Conservation (phyloP, 805 yeast species). For the Teunomyces kruisii region DNA sequence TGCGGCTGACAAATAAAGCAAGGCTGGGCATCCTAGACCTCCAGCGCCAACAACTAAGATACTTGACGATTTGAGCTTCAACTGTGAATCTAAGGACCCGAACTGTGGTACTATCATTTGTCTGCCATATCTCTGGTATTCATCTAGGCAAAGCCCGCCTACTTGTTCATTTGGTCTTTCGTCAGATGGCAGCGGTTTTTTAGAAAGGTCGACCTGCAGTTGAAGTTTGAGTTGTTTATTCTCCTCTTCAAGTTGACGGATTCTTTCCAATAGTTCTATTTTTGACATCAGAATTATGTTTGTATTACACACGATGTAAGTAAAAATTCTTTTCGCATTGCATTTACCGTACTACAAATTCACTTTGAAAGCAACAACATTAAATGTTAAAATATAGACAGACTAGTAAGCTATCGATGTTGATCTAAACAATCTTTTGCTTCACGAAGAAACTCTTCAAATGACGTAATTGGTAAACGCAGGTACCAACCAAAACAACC, state of each 20-base stretch:
- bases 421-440: slow-evolving; percentile 73
- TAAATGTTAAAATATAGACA: background rate
- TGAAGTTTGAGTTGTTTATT: slow-evolving; percentile 11
- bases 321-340: slow-evolving; percentile 1
- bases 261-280: slow-evolving; percentile 22
- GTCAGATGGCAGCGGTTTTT: background rate
- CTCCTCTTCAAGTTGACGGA: slow-evolving; percentile 20
- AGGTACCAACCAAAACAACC: slow-evolving; percentile 62
- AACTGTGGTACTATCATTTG: slow-evolving; percentile 91
- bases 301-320: background rate
- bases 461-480: slow-evolving; percentile 75
- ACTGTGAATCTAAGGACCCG: slow-evolving; percentile 54
- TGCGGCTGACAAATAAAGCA: slow-evolving; percentile 80
- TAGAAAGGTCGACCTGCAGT: background rate
- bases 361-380: background rate
- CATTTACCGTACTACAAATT: background rate
- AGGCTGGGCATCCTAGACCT: slow-evolving; percentile 92
- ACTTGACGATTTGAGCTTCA: slow-evolving; percentile 52
- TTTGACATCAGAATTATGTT: slow-evolving; percentile 1
- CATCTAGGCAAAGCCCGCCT: slow-evolving; percentile 48
- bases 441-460: slow-evolving; percentile 81
- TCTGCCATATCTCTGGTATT: slow-evolving; percentile 83
- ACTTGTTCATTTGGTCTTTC: slow-evolving; percentile 8
- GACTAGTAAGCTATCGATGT: background rate
- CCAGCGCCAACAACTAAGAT: slow-evolving; percentile 93